Conservation (phyloP, 768 basidiomycete genomes). For the Suillus lakei region DNA sequence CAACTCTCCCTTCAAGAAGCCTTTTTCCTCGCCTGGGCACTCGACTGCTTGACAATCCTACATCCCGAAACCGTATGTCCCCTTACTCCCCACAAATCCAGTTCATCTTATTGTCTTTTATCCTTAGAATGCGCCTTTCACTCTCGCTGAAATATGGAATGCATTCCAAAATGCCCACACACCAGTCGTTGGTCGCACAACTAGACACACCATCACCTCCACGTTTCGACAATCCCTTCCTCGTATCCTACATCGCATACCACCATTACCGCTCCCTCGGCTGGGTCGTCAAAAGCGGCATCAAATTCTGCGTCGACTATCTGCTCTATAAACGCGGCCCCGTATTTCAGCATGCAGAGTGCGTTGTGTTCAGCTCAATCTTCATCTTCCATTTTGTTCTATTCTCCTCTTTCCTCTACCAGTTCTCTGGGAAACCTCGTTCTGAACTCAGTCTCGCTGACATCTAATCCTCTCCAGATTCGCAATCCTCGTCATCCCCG, state of each 20-base stretch:
- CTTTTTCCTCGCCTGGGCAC: conserved; percentile 83
- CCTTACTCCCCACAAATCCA: too few relatives aligned
- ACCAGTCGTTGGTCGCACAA: conserved; percentile 40
- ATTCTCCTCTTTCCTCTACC: neutral
- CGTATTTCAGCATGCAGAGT: conserved; percentile 97
- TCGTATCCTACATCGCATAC: conserved; percentile 83
- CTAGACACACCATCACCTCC: conserved; percentile 31
- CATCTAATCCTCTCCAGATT: conserved; percentile 71
- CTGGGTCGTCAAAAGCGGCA: conserved; percentile 94
- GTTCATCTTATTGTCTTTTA: neutral
- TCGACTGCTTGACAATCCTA: conserved; percentile 79
- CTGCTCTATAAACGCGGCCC: conserved; percentile 94
- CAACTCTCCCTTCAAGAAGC: conserved; percentile 90
- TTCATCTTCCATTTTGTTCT: neutral
- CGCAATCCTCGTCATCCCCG: conserved; percentile 87
- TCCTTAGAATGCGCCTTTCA: conserved; percentile 59
- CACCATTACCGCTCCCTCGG: conserved; percentile 93
- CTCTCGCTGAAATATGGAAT: conserved; percentile 62
- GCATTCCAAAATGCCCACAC: conserved; percentile 63
- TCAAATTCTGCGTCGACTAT: conserved; percentile 98
- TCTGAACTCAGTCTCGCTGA: neutral
- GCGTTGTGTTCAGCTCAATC: conserved; percentile 34
- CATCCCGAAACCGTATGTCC: conserved; percentile 69
- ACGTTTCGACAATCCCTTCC: conserved; percentile 89
- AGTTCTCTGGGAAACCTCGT: neutral